phyloP scores from a whole-genome alignment of 345 rosid species.

The Mercurialis annua region DNA sequence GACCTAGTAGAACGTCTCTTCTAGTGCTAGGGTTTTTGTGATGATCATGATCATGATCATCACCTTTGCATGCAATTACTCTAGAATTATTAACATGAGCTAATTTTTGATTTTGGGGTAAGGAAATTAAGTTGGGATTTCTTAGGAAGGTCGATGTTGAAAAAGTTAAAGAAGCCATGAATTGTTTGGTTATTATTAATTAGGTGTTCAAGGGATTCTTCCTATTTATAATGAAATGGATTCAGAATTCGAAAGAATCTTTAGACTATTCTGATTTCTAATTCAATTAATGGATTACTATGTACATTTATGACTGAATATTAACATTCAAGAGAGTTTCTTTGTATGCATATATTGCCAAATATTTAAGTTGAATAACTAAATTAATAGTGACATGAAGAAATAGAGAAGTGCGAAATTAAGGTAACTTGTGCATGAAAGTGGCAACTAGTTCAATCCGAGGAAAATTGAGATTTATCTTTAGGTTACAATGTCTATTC shows the following conservation, averaged over 20 bases:
- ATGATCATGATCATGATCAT: not conserved
- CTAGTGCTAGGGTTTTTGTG: conserved; percentile 23
- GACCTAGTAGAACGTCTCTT: conserved; percentile 52
- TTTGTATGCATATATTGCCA: not conserved
- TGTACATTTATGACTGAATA: not conserved
- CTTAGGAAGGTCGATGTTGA: conserved; percentile 10
- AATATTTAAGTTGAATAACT: not conserved
- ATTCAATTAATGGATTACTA: not conserved
- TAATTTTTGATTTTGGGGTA: conserved; percentile 7
- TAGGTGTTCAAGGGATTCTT: not conserved
- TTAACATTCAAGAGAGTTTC: not conserved
- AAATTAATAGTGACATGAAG: not conserved
- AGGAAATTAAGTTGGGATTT: conserved; percentile 28
- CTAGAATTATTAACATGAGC: not conserved
- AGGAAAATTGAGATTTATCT: not conserved
- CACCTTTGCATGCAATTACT: conserved; percentile 29
- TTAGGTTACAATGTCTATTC: not conserved
- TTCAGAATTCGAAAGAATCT: not conserved
- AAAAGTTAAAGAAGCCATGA: conserved; percentile 20
- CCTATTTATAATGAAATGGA: conserved; percentile 6
- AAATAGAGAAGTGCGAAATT: not conserved
- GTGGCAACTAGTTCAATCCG: not conserved
- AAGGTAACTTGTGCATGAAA: not conserved
- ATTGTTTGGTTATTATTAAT: not conserved
- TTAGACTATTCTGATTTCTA: not conserved